Evolutionary conservation across 2,329 filamentous ascomycete genomes (phyloP).

Genomic region (Colletotrichum sp.): DNA sequence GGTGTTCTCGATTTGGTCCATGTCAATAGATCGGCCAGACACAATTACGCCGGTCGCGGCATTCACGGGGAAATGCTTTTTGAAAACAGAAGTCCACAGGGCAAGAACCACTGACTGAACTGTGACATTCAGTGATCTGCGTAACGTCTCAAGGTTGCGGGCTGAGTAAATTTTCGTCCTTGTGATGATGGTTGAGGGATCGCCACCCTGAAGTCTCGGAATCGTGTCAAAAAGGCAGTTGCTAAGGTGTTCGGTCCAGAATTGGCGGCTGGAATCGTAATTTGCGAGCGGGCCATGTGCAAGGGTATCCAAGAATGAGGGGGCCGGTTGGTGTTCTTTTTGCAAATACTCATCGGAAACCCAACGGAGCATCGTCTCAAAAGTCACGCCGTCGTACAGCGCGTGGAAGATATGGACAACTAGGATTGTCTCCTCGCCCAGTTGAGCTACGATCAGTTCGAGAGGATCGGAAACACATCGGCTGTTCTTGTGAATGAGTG

Average conservation of each 20-base stretch:
- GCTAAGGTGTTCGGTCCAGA: constrained; percentile 69
- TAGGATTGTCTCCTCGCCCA: constrained; percentile 42
- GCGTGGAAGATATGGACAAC: constrained; percentile 80
- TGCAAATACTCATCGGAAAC: constrained; percentile 58
- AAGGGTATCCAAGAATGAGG: constrained; percentile 70
- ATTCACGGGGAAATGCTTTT: constrained; percentile 48
- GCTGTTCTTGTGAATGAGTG: constrained; percentile 61
- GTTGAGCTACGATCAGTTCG: constrained; percentile 47
- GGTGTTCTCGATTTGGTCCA: constrained; percentile 67
- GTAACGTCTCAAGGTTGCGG: constrained; percentile 51
- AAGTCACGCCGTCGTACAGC: constrained; percentile 83
- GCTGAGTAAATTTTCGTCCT: constrained; percentile 2
- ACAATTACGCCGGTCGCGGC: constrained; percentile 74
- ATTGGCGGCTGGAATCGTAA: constrained; percentile 47
- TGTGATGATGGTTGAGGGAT: not conserved
- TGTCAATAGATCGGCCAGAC: constrained; percentile 76
- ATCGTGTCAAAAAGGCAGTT: constrained; percentile 29
- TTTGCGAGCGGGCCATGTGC: constrained; percentile 69
- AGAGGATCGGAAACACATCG: constrained; percentile 55
- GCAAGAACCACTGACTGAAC: constrained; percentile 81
- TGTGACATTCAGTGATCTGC: constrained; percentile 70
- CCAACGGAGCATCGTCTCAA: constrained; percentile 67
- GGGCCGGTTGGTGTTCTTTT: constrained; percentile 35
- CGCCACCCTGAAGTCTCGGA: constrained; percentile 12
- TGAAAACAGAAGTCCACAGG: constrained; percentile 70